Evolutionary conservation across 139 green algal species (phyloP).

Genomic region (Ettlia oleoabundans): DNA sequence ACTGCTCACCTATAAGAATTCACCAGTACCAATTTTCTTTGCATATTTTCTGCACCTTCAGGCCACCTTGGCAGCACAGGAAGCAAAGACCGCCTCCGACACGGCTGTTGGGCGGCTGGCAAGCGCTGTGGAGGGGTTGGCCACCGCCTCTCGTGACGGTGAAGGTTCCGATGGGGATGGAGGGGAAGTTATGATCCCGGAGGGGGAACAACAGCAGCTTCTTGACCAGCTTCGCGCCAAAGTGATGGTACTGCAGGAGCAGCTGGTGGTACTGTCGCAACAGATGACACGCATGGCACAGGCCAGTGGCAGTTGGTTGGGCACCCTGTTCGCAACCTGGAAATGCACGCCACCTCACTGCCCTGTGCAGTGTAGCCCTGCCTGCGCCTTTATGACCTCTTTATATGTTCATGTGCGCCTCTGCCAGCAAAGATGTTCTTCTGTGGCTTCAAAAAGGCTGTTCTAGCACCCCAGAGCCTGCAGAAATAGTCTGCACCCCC

Average conservation of each 20-base stretch:
- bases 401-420: no score
- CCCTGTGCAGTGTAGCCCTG: no score
- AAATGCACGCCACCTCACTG: no score
- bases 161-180: background rate
- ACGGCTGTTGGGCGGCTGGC: background rate
- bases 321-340: background rate
- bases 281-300: slow-evolving; percentile 28
- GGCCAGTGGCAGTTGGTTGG: no score
- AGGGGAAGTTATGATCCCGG: background rate
- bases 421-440: no score
- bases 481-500: no score
- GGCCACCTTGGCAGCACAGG: background rate
- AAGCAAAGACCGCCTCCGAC: background rate
- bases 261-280: slow-evolving; percentile 4
- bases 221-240: slow-evolving; percentile 14
- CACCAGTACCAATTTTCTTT: background rate
- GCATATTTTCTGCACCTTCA: background rate
- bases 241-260: slow-evolving; percentile 19
- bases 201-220: background rate
- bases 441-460: no score
- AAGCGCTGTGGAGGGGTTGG: background rate
- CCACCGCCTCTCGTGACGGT: no score
- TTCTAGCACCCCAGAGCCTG: no score
- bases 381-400: no score
- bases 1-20: background rate